Evolutionary conservation across 1,284 basidiomycete genomes (phyloP).

Genomic region (Bondarzewia mesenterica): DNA sequence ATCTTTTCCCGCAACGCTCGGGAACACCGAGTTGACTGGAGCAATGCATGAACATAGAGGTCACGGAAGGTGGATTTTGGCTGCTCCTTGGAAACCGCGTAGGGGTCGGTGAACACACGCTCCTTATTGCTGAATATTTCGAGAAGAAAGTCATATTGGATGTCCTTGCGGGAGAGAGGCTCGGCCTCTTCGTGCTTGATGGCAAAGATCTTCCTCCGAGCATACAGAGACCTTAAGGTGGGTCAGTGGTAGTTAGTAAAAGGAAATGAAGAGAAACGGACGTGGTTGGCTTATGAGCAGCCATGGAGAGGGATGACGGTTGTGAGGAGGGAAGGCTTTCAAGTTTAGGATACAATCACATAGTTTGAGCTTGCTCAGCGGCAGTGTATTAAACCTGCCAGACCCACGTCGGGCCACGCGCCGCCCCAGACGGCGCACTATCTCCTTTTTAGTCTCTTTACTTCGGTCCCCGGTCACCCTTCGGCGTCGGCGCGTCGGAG

Average conservation of each 20-base stretch:
- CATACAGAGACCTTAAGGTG: slow-evolving; percentile 25
- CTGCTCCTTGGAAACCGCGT: slow-evolving; percentile 18
- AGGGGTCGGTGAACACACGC: slow-evolving; percentile 39
- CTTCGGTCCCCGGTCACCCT: neutral
- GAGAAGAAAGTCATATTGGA: slow-evolving; percentile 70
- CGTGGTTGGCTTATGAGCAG: slow-evolving; percentile 12
- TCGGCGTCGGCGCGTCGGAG: neutral
- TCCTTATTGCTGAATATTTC: slow-evolving; percentile 61
- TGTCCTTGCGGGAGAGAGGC: slow-evolving; percentile 54
- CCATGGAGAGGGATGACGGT: slow-evolving; percentile 6
- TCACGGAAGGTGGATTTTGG: slow-evolving; percentile 56
- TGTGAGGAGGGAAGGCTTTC: neutral
- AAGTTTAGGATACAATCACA: neutral
- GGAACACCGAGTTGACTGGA: slow-evolving; percentile 61
- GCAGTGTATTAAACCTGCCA: neutral
- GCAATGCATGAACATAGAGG: slow-evolving; percentile 67
- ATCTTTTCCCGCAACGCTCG: slow-evolving; percentile 65
- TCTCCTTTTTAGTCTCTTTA: neutral
- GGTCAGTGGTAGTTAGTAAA: neutral
- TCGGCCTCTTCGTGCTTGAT: slow-evolving; percentile 57
- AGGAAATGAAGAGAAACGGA: slow-evolving; percentile 2
- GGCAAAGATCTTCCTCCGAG: slow-evolving; percentile 31
- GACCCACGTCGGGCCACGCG: neutral
- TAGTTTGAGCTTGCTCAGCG: neutral
- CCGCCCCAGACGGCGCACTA: too few species aligned